Conservation (phyloP, 2,329 filamentous ascomycete genomes). For the Botrytis aclada region DNA sequence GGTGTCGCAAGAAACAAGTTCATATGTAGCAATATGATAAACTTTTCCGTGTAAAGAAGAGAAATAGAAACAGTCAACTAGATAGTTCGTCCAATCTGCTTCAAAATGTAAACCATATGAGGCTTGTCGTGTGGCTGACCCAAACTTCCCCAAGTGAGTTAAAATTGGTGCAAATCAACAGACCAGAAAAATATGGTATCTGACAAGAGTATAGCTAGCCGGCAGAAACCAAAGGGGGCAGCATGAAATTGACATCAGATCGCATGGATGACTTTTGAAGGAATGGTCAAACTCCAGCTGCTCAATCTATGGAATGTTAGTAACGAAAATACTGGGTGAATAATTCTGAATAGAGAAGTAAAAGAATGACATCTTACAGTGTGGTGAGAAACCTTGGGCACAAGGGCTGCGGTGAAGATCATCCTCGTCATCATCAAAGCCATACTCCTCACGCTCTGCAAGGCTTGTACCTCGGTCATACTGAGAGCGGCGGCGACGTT, state of each 20-base stretch:
- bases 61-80: constrained; percentile 19
- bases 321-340: not conserved
- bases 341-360: not conserved
- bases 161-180: constrained; percentile 12
- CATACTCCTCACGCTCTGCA: constrained; percentile 45
- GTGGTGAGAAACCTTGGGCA: constrained; percentile 22
- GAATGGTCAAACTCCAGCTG: not conserved
- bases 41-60: constrained; percentile 2
- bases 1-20: constrained; percentile 2
- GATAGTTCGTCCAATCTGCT: constrained; percentile 24
- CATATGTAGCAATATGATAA: constrained; percentile 9
- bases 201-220: constrained; percentile 2
- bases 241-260: constrained; percentile 15
- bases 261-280: constrained; percentile 11
- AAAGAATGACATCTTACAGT: constrained; percentile 21
- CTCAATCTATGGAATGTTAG: constrained; percentile 16
- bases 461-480: constrained; percentile 78
- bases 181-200: constrained; percentile 18
- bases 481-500: constrained; percentile 67
- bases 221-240: constrained; percentile 5
- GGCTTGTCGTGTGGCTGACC: constrained; percentile 17
- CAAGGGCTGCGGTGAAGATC: constrained; percentile 17
- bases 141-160: constrained; percentile 13
- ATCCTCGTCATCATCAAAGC: constrained; percentile 25
- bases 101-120: constrained; percentile 22